These are phyloP conservation scores for Metarhizium guizhouense DNA, from an alignment of 2,329 filamentous ascomycete species.

Conservation along the genomic window DNA sequence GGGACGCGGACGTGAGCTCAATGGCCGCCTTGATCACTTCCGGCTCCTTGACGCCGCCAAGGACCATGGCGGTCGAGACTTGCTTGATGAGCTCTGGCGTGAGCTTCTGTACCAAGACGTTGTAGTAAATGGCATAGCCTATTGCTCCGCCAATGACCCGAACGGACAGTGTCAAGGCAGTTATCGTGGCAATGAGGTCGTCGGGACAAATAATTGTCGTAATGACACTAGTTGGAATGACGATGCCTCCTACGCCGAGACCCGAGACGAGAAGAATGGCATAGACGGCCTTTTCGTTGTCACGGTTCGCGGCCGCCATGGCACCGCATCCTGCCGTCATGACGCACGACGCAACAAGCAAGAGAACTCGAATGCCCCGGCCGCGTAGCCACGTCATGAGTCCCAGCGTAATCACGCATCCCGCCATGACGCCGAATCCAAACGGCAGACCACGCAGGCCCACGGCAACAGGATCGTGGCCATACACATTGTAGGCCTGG, in stretches of 20 bases:
- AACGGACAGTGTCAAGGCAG: constrained; percentile 59
- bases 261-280: too few relatives aligned
- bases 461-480: constrained; percentile 52
- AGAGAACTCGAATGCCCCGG: too few relatives aligned
- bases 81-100: constrained; percentile 18
- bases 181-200: constrained; percentile 60
- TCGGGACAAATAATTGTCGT: constrained; percentile 62
- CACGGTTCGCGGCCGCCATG: too few relatives aligned
- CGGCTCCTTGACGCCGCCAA: too few relatives aligned
- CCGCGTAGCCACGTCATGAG: too few relatives aligned
- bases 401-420: constrained; percentile 32
- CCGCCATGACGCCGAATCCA: constrained; percentile 53
- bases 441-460: constrained; percentile 58
- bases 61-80: constrained; percentile 10
- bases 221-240: constrained; percentile 55
- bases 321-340: too few relatives aligned
- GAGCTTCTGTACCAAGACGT: constrained; percentile 41
- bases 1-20: too few relatives aligned
- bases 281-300: too few relatives aligned
- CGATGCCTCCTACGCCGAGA: too few relatives aligned
- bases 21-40: too few relatives aligned
- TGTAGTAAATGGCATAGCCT: constrained; percentile 52
- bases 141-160: constrained; percentile 59
- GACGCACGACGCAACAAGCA: too few relatives aligned
- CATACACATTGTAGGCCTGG: constrained; percentile 56